Base-by-base conservation (phyloP, 2,329 filamentous ascomycete genomes). In the Ambrosiella cleistominuta region DNA sequence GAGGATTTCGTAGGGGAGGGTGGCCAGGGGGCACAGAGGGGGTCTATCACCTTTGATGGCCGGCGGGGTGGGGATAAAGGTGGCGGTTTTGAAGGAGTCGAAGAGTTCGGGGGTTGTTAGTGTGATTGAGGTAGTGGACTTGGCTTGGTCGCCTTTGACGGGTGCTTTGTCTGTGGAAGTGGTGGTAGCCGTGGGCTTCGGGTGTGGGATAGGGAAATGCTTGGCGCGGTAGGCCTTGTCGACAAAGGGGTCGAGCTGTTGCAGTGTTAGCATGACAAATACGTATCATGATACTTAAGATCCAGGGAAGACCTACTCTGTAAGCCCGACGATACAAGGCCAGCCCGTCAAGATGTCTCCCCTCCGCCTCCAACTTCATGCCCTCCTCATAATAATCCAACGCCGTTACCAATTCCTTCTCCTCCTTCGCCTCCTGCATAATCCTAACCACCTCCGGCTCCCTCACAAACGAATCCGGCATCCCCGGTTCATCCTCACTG, bases 301-400 rank as follows among this genome's bases (percentile, higher is more conserved):
- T 9, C 15, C 2, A 47, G 19, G 3, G 35, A 45, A 37, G 2
- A 66, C 75, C 60, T 70, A 91, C 88, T 68, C 85, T 82, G 68
- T 95, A 97, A 0, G 93, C 93, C 68, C 85, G 89, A 52, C 93
- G 81, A 69, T 98, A 98, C 55, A 94, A 77, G 63, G 79, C 81
- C 58, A 98, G 69, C 67, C 91, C 97, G 62, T 97, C 91, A 4
- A 90, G 89, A 55, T 97, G 75, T 62, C 81, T 93, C 0, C 93
- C 93, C 64, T 86, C 80, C 0, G 77, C 79, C 70, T 98, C 93
- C 69, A 83, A 89, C 70, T 94, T 86, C 58, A 95, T 90, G 2
- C 91, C 93, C 67, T 80, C 81, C 68, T 97, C 93, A 65, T 93
- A 97, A 68, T 95, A 87, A 64, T 97, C 93, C 13, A 98, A 71